Conservation (phyloP, 169 alveolate genomes). For the Plasmodium knowlesi region DNA sequence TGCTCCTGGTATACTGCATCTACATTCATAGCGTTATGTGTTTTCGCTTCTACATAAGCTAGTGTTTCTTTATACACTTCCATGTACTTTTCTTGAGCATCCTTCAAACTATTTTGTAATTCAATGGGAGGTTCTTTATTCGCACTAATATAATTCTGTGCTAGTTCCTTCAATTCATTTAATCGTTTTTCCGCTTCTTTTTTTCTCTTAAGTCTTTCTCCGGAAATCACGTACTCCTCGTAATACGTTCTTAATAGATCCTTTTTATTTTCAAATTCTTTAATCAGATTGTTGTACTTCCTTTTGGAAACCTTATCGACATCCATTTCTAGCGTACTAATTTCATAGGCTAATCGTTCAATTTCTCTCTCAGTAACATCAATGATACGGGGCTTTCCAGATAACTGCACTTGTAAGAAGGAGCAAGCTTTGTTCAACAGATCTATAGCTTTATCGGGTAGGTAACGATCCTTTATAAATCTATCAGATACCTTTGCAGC, state of each 20-base stretch:
- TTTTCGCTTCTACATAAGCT: slow-evolving; percentile 69
- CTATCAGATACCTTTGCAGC: slow-evolving; percentile 74
- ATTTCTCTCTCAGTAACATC: slow-evolving; percentile 72
- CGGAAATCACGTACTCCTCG: slow-evolving; percentile 63
- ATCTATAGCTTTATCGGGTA: slow-evolving; percentile 82
- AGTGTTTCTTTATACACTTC: slow-evolving; percentile 52
- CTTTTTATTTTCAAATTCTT: slow-evolving; percentile 71
- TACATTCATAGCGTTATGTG: slow-evolving; percentile 76
- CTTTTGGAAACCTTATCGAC: slow-evolving; percentile 63
- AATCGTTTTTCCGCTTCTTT: slow-evolving; percentile 48
- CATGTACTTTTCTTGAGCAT: slow-evolving; percentile 31
- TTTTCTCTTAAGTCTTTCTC: slow-evolving; percentile 58
- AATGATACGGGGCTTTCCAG: slow-evolving; percentile 66
- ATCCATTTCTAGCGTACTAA: slow-evolving; percentile 65
- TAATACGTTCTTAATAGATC: slow-evolving; percentile 22
- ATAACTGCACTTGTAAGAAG: slow-evolving; percentile 61
- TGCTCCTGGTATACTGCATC: slow-evolving; percentile 73
- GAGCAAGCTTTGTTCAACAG: slow-evolving; percentile 78
- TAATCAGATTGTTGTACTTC: slow-evolving; percentile 40
- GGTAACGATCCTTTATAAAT: slow-evolving; percentile 72
- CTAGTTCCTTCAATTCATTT: slow-evolving; percentile 55
- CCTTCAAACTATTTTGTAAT: slow-evolving; percentile 31
- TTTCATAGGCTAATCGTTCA: slow-evolving; percentile 65
- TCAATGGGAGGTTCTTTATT: slow-evolving; percentile 69
- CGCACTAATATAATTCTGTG: slow-evolving; percentile 36